Evolutionary conservation across 2,329 filamentous ascomycete genomes (phyloP).

Genomic region (Aureobasidium melanogenum): DNA sequence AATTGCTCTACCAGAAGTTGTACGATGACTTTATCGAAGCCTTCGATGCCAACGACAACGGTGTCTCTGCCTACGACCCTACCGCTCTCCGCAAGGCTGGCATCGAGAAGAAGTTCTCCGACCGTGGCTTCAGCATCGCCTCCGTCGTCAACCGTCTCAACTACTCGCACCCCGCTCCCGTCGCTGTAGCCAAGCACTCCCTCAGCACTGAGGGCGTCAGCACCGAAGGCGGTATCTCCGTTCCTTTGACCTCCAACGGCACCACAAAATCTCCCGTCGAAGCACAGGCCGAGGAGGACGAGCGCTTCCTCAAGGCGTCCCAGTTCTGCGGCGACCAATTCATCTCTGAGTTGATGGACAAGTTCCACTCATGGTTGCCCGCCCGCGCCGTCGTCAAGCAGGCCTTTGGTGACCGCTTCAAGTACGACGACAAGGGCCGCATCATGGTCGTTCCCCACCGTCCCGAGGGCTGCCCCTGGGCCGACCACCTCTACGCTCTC

Average conservation of each 20-base stretch:
- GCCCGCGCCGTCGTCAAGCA: constrained; percentile 69
- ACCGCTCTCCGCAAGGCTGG: constrained; percentile 59
- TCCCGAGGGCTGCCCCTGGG: constrained; percentile 80
- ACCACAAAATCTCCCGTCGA: constrained; percentile 28
- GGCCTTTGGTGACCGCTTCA: constrained; percentile 61
- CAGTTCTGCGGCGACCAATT: constrained; percentile 85
- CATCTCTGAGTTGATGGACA: constrained; percentile 68
- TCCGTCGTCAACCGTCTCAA: constrained; percentile 82
- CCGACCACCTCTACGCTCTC: constrained; percentile 86
- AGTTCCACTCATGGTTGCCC: constrained; percentile 71
- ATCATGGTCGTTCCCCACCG: constrained; percentile 60
- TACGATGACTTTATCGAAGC: constrained; percentile 94
- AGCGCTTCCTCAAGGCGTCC: constrained; percentile 68
- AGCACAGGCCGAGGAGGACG: constrained; percentile 66
- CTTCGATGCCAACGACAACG: constrained; percentile 96
- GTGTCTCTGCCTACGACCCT: constrained; percentile 73
- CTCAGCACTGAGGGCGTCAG: constrained; percentile 12
- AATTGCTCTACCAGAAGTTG: constrained; percentile 74
- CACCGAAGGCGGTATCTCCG: constrained; percentile 8
- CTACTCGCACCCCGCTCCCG: constrained; percentile 42
- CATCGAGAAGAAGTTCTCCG: constrained; percentile 72
- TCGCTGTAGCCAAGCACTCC: constrained; percentile 21
- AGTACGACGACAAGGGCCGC: constrained; percentile 64
- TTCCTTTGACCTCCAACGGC: background rate
- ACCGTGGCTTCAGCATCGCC: constrained; percentile 75